Base-by-base conservation (phyloP, 495 filamentous ascomycete species). In the Neurospora discreta region DNA sequence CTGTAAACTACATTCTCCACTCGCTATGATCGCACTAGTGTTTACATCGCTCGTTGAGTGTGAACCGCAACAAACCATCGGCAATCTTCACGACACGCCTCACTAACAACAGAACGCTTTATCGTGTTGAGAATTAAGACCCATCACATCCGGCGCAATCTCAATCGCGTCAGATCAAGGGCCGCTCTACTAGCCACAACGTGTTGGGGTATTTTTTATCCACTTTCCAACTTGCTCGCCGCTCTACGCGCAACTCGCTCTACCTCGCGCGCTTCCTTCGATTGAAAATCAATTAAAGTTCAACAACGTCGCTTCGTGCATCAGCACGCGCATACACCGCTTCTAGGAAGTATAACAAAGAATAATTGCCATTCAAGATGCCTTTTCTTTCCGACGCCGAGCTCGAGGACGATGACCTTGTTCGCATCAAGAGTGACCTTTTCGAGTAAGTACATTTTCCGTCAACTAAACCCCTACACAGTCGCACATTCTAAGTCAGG, bases 401-500 rank as follows among this genome's bases (percentile, higher is more conserved):
- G 69, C 16, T 70, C 4, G 73, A 75, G 16, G 71, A 70, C 7
- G 74, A 73, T 3, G 70, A 36, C 15, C 41, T 77, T 11, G 69
- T 71, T 68, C 72, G 72, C 16, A 44, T 79, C n/a, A 69, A 75
- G 44, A 79, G 77, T 69, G 77, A 79, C 68, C 39, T 79, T 13
- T 46, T 72, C 33, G 68, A 70, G 77, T 78, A 75, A 76, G 76
- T 76, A n/a, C 7, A 23, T 38, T 18, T 40, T 40, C 26, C 68
- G 20, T 26, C 1, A 8, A 13, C 30, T 30, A 40, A 10, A 23
- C 20, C 69, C 20, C 71, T 73, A 11, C 18, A 16, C 5, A 33
- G 23, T 70, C 33, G 38, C 67, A 20, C 30, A 18, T 38, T 36
- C 46, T 36, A 3, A 15, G 10, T 23, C 42, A 36, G 15, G 71